phyloP scores from a whole-genome alignment of 2,329 filamentous ascomycete species.

The Ophiocordyceps sinensis region DNA sequence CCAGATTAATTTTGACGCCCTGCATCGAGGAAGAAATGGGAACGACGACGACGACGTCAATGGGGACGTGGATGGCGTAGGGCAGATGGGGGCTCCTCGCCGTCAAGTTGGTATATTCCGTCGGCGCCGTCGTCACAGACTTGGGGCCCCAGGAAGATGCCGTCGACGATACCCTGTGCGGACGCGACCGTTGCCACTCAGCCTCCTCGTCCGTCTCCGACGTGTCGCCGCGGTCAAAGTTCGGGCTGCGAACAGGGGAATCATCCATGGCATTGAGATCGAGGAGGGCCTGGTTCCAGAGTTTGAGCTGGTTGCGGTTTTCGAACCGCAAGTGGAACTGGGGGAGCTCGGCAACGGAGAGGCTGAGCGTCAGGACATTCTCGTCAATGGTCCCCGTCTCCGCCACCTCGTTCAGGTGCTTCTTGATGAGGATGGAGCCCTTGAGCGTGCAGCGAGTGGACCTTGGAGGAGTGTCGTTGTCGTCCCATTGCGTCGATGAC shows the following conservation, averaged over 20 bases:
- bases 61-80: constrained; percentile 64
- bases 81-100: constrained; percentile 26
- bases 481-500: constrained; percentile 50
- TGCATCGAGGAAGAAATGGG: constrained; percentile 98
- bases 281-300: constrained; percentile 77
- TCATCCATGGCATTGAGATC: constrained; percentile 64
- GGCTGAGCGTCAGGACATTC: constrained; percentile 71
- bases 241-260: constrained; percentile 50
- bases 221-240: constrained; percentile 62
- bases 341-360: constrained; percentile 83
- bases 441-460: constrained; percentile 75
- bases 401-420: constrained; percentile 78
- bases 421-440: constrained; percentile 95
- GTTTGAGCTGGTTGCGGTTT: constrained; percentile 68
- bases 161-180: constrained; percentile 65
- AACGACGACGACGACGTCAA: constrained; percentile 92
- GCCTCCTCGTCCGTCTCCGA: constrained; percentile 75
- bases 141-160: constrained; percentile 71
- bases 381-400: constrained; percentile 62
- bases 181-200: constrained; percentile 55
- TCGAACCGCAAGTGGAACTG: constrained; percentile 89
- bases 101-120: constrained; percentile 73
- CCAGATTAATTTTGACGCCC: constrained; percentile 91
- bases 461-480: constrained; percentile 42
- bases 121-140: constrained; percentile 77